Base-by-base conservation (phyloP, 352 stramenopile species). In the Plasmopara halstedii region DNA sequence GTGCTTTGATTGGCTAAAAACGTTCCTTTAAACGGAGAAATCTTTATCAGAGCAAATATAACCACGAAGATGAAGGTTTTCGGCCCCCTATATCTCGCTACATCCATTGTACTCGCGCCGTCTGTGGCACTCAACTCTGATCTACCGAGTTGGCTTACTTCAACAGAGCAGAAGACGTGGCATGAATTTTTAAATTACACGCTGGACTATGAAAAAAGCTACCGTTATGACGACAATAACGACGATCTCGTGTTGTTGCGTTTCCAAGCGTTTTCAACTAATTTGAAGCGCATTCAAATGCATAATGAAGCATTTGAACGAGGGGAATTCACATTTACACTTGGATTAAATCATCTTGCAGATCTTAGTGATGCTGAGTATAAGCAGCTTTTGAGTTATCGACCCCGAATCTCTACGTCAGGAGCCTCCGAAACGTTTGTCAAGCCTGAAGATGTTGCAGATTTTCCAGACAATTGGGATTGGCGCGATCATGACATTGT, bases 401-500 rank as follows among this genome's bases (percentile, higher is more conserved):
- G 45, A 34, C 8, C 26, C 9, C 27, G 17, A 4, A 14, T 40
- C 0, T 47, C 32, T 6, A 31, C n/a, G 6, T 6, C 40, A 3
- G 4, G 20, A 11, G 54, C 52, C 2, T 33, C 21, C 2, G 58
- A 63, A 34, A 67, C 53, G 18, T 63, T 67, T 21, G 25, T 27
- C 6, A 50, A 44, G 34, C 43, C 58, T 3, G 44, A 45, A 6
- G 47, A 54, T n/a, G 7, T 57, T 18, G 14, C 50, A 11, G 47
- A 63, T 20, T 10, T 96, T 2, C 88, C 91, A 0, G 62, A 82
- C 6, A 62, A 62, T 32, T 69, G 98, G 21, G 93, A 99, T 70
- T 99, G 97, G 97, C 66, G 80, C 25, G 42, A 59, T 17, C 85
- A 97, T 55, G 91, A 95, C 35, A 80, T 68, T 41, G 89, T 98